These are phyloP conservation scores for Laguncularia racemosa DNA, from an alignment of 345 rosid genomes.

Conservation along the genomic window DNA sequence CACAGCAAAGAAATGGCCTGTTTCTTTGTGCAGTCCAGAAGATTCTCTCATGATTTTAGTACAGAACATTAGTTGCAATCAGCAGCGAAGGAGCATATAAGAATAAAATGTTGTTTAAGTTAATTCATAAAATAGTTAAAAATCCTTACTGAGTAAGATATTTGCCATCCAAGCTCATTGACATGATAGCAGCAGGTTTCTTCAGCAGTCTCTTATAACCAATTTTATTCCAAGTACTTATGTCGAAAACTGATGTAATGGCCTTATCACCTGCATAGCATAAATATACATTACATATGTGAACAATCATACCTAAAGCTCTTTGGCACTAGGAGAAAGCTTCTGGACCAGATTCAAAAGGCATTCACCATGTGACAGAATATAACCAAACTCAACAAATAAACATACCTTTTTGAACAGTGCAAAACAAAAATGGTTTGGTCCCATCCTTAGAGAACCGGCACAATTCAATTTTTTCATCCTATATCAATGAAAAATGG, in stretches of 20 bases:
- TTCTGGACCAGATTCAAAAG: background rate
- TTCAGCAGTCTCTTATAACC: constrained; percentile 80
- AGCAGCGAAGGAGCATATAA: no score
- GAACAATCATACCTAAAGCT: background rate
- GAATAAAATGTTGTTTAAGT: no score
- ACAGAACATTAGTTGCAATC: no score
- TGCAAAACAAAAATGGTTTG: constrained; percentile 83
- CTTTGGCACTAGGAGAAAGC: background rate
- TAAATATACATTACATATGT: constrained; percentile 10
- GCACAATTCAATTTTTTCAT: constrained; percentile 78
- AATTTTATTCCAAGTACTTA: constrained; percentile 87
- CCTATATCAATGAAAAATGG: constrained; percentile 28
- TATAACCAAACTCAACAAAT: background rate
- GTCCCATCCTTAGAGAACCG: constrained; percentile 91
- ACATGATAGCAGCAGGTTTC: constrained; percentile 75
- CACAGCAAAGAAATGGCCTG: no score
- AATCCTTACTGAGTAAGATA: constrained; percentile 78
- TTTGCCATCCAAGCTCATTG: constrained; percentile 89
- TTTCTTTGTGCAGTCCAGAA: no score
- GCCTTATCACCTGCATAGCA: constrained; percentile 54
- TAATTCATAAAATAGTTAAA: background rate
- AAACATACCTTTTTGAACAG: constrained; percentile 57
- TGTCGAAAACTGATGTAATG: constrained; percentile 70
- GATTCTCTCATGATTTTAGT: no score
- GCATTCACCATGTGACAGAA: background rate